Conservation (phyloP, 202 grass and related monocot genomes). For the Schoenoplectus tabernaemontani region DNA sequence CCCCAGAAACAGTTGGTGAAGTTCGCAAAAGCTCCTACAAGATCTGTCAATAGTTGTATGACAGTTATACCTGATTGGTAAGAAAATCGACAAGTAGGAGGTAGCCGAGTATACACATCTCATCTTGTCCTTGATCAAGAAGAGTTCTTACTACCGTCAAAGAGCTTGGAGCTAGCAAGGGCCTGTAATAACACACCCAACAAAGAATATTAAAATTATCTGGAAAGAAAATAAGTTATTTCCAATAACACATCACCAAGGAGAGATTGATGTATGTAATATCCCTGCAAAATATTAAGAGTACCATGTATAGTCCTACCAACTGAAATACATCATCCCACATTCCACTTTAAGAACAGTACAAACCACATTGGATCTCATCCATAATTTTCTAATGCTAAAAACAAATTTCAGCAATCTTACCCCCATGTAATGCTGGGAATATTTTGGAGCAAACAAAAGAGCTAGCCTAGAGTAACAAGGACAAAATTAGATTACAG, state of each 20-base stretch:
- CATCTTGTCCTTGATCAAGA: constrained; percentile 76
- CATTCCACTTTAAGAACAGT: constrained; percentile 21
- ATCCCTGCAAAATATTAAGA: constrained; percentile 5
- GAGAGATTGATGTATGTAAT: neutral
- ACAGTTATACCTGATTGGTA: constrained; percentile 51
- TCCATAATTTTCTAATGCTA: neutral
- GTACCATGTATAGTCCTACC: neutral
- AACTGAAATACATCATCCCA: constrained; percentile 2
- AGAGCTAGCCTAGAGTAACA: neutral
- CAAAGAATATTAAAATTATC: constrained; percentile 1
- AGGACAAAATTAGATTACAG: neutral
- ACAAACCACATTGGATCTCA: neutral
- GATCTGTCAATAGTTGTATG: neutral
- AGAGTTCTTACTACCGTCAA: constrained; percentile 62
- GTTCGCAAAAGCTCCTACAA: neutral
- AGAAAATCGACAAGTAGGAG: constrained; percentile 91
- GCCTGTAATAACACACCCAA: constrained; percentile 41
- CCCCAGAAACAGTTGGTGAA: neutral
- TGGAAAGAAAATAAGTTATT: neutral
- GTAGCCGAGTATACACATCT: constrained; percentile 55
- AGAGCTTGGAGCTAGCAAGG: constrained; percentile 74
- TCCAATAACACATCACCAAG: neutral
- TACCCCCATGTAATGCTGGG: neutral
- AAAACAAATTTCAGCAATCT: neutral
- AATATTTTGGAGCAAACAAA: neutral